Percentiles rank a stretch among this genome's conserved stretches.
These are phyloP conservation scores for Besnoitia besnoiti DNA, from an alignment of 169 alveolate genomes.

Conservation along the genomic window DNA sequence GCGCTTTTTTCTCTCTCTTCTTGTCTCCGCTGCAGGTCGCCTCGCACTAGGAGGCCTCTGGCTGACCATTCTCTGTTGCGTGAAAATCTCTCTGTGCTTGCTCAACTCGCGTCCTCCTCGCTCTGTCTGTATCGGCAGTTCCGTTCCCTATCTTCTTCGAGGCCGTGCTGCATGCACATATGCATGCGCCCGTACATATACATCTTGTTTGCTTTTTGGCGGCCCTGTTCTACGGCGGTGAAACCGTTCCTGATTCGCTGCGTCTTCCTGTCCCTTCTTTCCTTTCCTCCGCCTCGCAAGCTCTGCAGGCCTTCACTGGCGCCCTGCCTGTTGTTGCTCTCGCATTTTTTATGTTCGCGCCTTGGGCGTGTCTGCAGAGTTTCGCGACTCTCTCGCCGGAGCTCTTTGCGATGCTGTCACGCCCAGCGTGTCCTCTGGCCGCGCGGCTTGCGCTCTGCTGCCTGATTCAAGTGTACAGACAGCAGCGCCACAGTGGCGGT, in stretches of 20 bases:
- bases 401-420: slow-evolving; percentile 12
- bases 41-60: neutral
- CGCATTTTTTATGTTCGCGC: neutral
- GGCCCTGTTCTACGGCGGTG: no score
- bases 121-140: no score
- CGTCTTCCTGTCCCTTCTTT: neutral
- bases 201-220: neutral
- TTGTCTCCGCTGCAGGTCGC: neutral
- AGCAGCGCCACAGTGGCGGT: slow-evolving; percentile 3
- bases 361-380: neutral
- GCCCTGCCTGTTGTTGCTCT: neutral
- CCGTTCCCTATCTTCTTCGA: no score
- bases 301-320: neutral
- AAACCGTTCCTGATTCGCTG: neutral
- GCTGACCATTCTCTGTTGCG: neutral
- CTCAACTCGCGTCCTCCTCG: no score
- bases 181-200: no score
- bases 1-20: neutral
- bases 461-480: slow-evolving; percentile 50
- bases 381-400: neutral
- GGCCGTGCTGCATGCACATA: no score
- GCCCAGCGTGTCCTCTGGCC: slow-evolving; percentile 36
- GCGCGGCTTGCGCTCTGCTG: slow-evolving; percentile 60
- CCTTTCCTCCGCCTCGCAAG: neutral
- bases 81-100: no score